These are phyloP conservation scores for Wickerhamomyces ciferrii DNA, from an alignment of 805 yeast species.

Conservation along the genomic window DNA sequence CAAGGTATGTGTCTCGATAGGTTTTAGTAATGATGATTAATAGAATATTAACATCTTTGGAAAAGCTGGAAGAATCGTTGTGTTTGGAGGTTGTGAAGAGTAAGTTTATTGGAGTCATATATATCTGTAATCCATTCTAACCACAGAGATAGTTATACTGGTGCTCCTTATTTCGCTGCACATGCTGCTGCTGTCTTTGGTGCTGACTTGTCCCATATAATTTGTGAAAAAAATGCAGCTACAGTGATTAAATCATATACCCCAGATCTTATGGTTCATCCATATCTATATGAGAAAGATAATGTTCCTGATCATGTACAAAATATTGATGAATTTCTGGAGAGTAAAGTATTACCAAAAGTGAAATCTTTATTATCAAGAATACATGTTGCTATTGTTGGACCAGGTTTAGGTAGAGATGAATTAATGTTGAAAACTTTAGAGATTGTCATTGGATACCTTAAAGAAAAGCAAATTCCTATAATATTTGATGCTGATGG, in stretches of 20 bases:
- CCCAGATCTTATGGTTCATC: constrained; percentile 96
- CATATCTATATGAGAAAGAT: constrained; percentile 57
- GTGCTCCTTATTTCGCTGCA: constrained; percentile 92
- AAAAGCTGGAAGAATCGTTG: constrained; percentile 69
- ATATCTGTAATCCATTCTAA: constrained; percentile 1
- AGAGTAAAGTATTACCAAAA: constrained; percentile 46
- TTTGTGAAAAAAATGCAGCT: constrained; percentile 81
- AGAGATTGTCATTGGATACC: constrained; percentile 46
- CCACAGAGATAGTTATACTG: constrained; percentile 54
- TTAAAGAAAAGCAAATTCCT: constrained; percentile 55
- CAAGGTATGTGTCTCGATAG: constrained; percentile 39
- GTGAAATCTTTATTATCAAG: constrained; percentile 52
- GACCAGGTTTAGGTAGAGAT: constrained; percentile 94
- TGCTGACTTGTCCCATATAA: constrained; percentile 81
- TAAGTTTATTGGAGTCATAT: constrained; percentile 18
- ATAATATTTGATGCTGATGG: constrained; percentile 91
- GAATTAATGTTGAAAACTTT: constrained; percentile 56
- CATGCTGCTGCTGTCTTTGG: constrained; percentile 83
- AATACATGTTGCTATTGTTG: constrained; percentile 79
- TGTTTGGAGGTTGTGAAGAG: constrained; percentile 93
- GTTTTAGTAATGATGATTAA: background rate
- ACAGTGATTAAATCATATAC: constrained; percentile 79
- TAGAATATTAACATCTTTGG: background rate
- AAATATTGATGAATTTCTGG: constrained; percentile 25
- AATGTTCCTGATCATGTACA: constrained; percentile 11